Base-by-base conservation (phyloP, 73 alveolate genomes). In the Diophrys appendiculata region DNA sequence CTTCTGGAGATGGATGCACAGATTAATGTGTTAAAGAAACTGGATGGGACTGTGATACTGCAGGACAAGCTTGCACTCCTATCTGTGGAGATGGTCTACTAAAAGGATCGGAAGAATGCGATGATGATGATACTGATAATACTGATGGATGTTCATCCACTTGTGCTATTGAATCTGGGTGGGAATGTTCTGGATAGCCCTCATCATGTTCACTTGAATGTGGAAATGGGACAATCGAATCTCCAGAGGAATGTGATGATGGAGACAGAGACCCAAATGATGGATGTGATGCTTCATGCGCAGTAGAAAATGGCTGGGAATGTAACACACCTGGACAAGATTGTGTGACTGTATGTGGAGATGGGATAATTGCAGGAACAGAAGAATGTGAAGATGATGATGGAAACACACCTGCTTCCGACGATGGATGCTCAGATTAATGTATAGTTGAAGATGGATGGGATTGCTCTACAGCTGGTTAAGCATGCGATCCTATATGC, bases 391-490 rank as follows among this genome's bases (percentile, higher is more conserved):
- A 76, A 2, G 53, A 67, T 30, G 84, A 76, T 56, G 77, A 76
- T 60, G 77, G 68, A 2, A 76, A 76, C 77, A n/a, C n/a, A n/a
- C n/a, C n/a, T n/a, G n/a, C n/a, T n/a, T 23, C 65, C 5, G 14
- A 32, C n/a, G 77, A 53, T 77, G 87, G 87, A 2, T 77, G 87
- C 33, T 72, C 60, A 25, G 33, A 74, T 22, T 68, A 64, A 25
- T 77, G 87, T 35, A 68, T 69, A 68, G 52, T 65, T 23, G 79
- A 65, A 31, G 26, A 24, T 14, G 92, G 92, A 5, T 88, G 88
- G 82, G 56, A 31, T 27, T 88, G 95, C 72, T 1, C 78, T 43
- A 43, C 60, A 11, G 11, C 69, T 25, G 29, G 54, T 32, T 22
- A 29, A 29, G 54, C 54, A 22, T 77, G 87, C 72, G 27, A 18